These are phyloP conservation scores for Solanum chilense DNA, from an alignment of 257 asterid species.

Conservation along the genomic window DNA sequence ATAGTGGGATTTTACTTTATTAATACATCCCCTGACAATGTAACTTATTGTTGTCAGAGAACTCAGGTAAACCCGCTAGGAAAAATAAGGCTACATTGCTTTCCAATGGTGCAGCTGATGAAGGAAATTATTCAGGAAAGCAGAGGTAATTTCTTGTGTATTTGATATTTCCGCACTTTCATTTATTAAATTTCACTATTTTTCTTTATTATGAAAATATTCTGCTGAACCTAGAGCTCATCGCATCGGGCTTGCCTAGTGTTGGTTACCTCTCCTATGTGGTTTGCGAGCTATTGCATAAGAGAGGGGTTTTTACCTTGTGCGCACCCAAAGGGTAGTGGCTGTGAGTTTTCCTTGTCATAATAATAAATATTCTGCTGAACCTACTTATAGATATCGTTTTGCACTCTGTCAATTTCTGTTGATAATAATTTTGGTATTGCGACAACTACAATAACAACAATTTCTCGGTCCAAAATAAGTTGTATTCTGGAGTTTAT, in stretches of 20 bases:
- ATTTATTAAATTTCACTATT: background rate
- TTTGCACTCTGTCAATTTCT: background rate
- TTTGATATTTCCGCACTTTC: background rate
- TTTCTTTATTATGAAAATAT: background rate
- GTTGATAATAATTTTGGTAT: background rate
- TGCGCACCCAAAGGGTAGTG: background rate
- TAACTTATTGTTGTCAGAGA: background rate
- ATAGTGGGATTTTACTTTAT: background rate
- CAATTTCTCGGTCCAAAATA: background rate
- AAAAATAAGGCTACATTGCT: slow-evolving; percentile 15
- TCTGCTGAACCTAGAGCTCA: background rate
- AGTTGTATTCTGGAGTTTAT: background rate
- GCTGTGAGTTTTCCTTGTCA: too few relatives aligned
- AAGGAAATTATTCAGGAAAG: slow-evolving; percentile 43
- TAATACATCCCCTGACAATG: background rate
- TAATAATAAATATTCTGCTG: background rate
- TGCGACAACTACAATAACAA: background rate
- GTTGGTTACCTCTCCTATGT: background rate
- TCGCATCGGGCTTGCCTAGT: background rate
- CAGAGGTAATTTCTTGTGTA: slow-evolving; percentile 47
- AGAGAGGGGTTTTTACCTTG: background rate
- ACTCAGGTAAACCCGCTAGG: slow-evolving; percentile 17
- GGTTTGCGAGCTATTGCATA: background rate
- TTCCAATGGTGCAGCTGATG: slow-evolving; percentile 21
- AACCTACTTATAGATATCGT: background rate